Base-by-base conservation (phyloP, 1,139 yeast species). In the Nematodospora anomalae region DNA sequence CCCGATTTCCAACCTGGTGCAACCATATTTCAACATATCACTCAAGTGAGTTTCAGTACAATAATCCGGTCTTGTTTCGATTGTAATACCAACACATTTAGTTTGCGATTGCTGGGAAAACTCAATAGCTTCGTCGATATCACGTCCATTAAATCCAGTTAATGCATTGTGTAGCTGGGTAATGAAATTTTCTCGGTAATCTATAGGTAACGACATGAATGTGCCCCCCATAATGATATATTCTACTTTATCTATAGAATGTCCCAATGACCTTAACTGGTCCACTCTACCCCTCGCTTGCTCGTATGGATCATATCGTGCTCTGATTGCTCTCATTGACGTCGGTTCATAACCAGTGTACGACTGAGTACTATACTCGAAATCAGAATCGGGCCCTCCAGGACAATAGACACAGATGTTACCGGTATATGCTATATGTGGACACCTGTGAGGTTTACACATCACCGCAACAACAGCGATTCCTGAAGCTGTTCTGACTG, bases 391-490 rank as follows among this genome's bases (percentile, higher is more conserved):
- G 2, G 99, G 99, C 1, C 99, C 99, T 42, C 99, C 99, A 4
- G 99, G 99, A 66, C 99, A 92, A 59, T 92, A 92, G 11, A 92
- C 98, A 71, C 99, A 92, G 45, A 92, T 92, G 55, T 92, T 92
- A 43, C 99, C 99, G 0, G 99, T 92, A 60, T 92, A 94, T 22
- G 98, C 97, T 54, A 92, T 94, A 61, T 92, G 99, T 22, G 99
- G 99, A 65, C 99, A 92, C 67, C 99, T 76, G 62, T 92, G 98
- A 3, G 98, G 98, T 60, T 92, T 94, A 67, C 97, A 92, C 97
- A 94, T 92, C 25, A 94, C 97, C 0, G 98, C 98, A 34, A 92
- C 98, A 15, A 92, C 98, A 5, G 98, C 98, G 42, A 92, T 94
- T 54, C 92, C 99, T 8, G 96, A 86, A 0, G 99, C 99, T 0